Base-by-base conservation (phyloP, 2,329 filamentous ascomycete genomes). In the Gliomastix tumulicola region DNA sequence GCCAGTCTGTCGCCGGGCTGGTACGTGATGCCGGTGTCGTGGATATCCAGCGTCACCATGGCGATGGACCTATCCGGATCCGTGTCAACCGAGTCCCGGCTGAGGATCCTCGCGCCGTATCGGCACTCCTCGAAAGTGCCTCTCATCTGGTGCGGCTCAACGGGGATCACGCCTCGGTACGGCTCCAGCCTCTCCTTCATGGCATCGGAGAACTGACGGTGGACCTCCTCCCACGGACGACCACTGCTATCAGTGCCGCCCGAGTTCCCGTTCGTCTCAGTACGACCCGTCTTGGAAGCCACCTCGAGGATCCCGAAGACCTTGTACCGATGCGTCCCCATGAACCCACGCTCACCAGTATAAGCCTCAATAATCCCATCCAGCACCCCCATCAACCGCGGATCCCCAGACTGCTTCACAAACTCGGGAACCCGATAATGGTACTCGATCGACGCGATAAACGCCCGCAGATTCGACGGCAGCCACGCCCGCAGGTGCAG, bases 301-400 rank as follows among this genome's bases (percentile, higher is more conserved):
- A 73, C 64, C 39, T 74, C 70, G 0, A 74, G 61, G 20, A 75
- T 68, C 2, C 70, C 71, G 42, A 72, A 75, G 5, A 75, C 71
- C 45, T 75, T 75, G 49, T 74, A 74, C n/a, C 70, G 55, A 44
- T 76, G 71, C 0, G 65, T 67, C 6, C 71, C 70, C 70, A 75
- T 72, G 46, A 74, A 75, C 1, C 71, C 71, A 16, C 70, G 59
- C 43, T 74, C 70, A 1, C 71, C 71, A 0, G 68, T 67, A 42
- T 74, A 76, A 0, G 70, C 69, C 45, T 75, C 71, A 2, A 75
- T 62, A 3, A 74, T 72, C 0, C 70, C 71, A 39, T 74, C 70
- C 2, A 74, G 41, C 1, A 74, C 69, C 4, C 71, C 71, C 48
- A 71, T 68, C 1, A 75, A 54, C 10, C 68, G 56, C 0, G 63